phyloP scores from a whole-genome alignment of 805 yeast genomes.

The Candida cerambycidarum region DNA sequence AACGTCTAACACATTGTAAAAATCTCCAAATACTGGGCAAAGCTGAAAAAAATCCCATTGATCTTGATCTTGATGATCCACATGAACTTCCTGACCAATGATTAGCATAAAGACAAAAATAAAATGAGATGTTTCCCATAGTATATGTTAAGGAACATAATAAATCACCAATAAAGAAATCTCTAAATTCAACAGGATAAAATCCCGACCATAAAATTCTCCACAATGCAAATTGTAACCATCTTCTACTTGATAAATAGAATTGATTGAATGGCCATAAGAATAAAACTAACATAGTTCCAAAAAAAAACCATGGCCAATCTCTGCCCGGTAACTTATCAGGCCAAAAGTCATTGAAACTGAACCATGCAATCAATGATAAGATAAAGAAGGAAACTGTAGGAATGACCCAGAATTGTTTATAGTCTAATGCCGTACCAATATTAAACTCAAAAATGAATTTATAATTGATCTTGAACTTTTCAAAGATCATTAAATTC shows the following conservation, averaged over 20 bases:
- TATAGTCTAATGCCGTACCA: constrained; percentile 60
- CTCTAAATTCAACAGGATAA: constrained; percentile 93
- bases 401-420: constrained; percentile 67
- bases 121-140: constrained; percentile 79
- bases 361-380: constrained; percentile 69
- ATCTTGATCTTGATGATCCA: constrained; percentile 73
- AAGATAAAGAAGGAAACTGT: constrained; percentile 55
- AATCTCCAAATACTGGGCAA: constrained; percentile 90
- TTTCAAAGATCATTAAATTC: constrained; percentile 71
- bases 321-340: constrained; percentile 58
- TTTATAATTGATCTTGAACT: constrained; percentile 78
- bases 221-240: constrained; percentile 73
- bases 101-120: constrained; percentile 76
- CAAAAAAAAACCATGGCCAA: constrained; percentile 80
- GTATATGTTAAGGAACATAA: constrained; percentile 87
- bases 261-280: constrained; percentile 62
- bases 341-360: constrained; percentile 72
- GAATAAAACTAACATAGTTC: constrained; percentile 45
- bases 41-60: constrained; percentile 80
- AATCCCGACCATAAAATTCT: constrained; percentile 78
- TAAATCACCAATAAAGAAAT: constrained; percentile 90
- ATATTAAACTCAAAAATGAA: constrained; percentile 88
- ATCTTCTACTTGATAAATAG: constrained; percentile 64
- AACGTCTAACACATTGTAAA: constrained; percentile 89
- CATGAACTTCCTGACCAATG: constrained; percentile 69